A percentile compares a stretch with the other conserved stretches of the same genome.
Conservation (phyloP, 1,284 basidiomycete genomes). For the Ceratobasidium theobromae region DNA sequence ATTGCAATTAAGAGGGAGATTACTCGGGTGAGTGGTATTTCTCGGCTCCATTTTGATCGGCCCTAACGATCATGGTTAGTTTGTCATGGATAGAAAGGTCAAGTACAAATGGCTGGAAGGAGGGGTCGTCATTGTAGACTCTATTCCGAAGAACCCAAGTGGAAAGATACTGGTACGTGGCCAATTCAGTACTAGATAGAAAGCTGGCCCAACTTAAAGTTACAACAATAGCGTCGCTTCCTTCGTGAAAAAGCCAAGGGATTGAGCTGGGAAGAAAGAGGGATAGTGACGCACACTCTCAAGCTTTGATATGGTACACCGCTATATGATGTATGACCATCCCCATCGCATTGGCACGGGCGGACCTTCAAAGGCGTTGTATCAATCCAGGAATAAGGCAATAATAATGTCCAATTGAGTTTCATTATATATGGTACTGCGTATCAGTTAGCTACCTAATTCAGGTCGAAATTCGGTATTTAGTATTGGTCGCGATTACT, state of each 20-base stretch:
- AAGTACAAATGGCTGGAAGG: constrained; percentile 69
- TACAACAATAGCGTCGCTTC: constrained; percentile 1
- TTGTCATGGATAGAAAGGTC: constrained; percentile 68
- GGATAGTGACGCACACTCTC: not conserved
- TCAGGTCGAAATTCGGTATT: not conserved
- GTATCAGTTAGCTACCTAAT: not conserved
- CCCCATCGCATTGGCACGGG: not conserved
- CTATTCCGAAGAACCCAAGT: constrained; percentile 67
- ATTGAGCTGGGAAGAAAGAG: not conserved
- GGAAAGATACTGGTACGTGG: constrained; percentile 37
- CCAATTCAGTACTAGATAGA: too few species aligned
- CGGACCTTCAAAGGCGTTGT: not conserved
- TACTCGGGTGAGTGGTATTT: not conserved
- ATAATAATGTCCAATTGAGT: not conserved
- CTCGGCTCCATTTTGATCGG: constrained; percentile 32
- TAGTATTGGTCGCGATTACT: constrained; percentile 10
- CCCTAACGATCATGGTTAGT: constrained; percentile 46
- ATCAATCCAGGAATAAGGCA: not conserved
- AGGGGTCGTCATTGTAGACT: constrained; percentile 66
- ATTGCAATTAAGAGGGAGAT: constrained; percentile 48
- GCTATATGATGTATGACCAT: not conserved
- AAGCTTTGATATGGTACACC: not conserved
- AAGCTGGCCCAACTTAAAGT: not conserved
- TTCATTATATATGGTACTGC: not conserved
- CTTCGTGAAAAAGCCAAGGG: constrained; percentile 17